A percentile compares a stretch with the other conserved stretches of the same genome.
phyloP scores from a whole-genome alignment of 257 asterid genomes.

The Solanum dulcamara region DNA sequence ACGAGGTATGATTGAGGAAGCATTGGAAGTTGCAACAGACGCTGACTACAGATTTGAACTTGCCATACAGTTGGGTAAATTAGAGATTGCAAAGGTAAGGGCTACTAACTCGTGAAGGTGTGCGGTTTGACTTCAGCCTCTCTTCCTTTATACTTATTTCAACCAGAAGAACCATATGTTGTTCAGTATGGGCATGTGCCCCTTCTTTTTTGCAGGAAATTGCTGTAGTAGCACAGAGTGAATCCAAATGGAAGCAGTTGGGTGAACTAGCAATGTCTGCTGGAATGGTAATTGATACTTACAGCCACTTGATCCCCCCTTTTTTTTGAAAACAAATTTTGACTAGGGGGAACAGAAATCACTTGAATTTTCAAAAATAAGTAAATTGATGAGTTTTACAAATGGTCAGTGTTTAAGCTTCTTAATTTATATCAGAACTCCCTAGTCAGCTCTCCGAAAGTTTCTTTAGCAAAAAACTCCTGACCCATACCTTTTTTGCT shows the following conservation, averaged over 20 bases:
- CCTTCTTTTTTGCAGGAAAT: slow-evolving; percentile 54
- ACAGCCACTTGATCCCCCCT: not conserved
- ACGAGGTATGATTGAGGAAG: slow-evolving; percentile 90
- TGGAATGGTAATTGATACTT: slow-evolving; percentile 56
- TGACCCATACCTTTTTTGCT: not conserved
- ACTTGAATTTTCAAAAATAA: not conserved
- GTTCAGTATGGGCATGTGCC: not conserved
- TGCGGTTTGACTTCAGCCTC: not conserved
- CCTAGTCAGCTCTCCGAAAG: not conserved
- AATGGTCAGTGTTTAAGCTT: not conserved
- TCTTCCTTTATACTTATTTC: not conserved
- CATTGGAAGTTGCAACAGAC: slow-evolving; percentile 86
- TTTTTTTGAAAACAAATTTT: not conserved
- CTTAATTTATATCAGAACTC: not conserved
- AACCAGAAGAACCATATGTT: not conserved
- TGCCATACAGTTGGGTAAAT: slow-evolving; percentile 83
- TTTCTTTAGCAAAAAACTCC: not conserved
- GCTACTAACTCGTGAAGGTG: not conserved
- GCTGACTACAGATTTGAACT: slow-evolving; percentile 96
- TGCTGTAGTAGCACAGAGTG: slow-evolving; percentile 65
- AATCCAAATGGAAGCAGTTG: slow-evolving; percentile 94
- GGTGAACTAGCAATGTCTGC: slow-evolving; percentile 94
- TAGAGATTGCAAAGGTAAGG: slow-evolving; percentile 79
- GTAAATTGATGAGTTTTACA: not conserved
- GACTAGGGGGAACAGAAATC: not conserved